phyloP scores from a whole-genome alignment of 2,329 filamentous ascomycete species.

The Colletotrichum incanum region DNA sequence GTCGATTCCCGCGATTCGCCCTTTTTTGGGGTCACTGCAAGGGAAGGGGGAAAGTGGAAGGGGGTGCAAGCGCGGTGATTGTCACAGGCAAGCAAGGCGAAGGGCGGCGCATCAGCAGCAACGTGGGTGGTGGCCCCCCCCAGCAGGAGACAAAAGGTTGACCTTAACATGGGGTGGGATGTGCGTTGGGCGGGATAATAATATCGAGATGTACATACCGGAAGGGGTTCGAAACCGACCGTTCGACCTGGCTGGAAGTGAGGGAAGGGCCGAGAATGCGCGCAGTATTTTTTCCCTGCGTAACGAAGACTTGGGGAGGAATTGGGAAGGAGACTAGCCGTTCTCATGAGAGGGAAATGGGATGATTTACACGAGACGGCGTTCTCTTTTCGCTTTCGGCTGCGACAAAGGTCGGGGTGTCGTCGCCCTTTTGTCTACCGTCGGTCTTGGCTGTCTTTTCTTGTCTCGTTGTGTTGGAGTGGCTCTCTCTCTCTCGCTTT shows the following conservation, averaged over 20 bases:
- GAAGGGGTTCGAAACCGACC: conserved; percentile 10
- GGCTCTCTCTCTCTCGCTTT: background rate
- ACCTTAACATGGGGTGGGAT: conserved; percentile 13
- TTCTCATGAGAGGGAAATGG: conserved; percentile 23
- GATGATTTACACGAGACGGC: conserved; percentile 39
- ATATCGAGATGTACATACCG: conserved; percentile 42
- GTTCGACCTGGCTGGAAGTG: conserved; percentile 1
- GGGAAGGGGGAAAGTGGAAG: conserved; percentile 39
- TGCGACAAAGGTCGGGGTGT: background rate
- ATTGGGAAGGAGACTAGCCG: conserved; percentile 30
- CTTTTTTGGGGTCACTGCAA: conserved; percentile 40
- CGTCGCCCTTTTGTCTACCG: background rate
- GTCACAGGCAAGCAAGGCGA: conserved; percentile 22
- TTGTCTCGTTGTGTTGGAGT: background rate
- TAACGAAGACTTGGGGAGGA: background rate
- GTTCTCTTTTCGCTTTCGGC: conserved; percentile 4
- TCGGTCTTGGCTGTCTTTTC: background rate
- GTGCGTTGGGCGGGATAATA: conserved; percentile 15
- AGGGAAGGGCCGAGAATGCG: conserved; percentile 23
- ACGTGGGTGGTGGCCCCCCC: conserved; percentile 2
- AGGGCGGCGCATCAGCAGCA: conserved; percentile 16
- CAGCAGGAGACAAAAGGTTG: conserved; percentile 3
- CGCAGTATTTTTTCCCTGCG: conserved; percentile 15
- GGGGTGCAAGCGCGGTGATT: conserved; percentile 35
- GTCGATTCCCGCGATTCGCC: conserved; percentile 43